These are phyloP conservation scores for Ceratobasidium theobromae DNA, from an alignment of 1,284 basidiomycete species.

Conservation along the genomic window DNA sequence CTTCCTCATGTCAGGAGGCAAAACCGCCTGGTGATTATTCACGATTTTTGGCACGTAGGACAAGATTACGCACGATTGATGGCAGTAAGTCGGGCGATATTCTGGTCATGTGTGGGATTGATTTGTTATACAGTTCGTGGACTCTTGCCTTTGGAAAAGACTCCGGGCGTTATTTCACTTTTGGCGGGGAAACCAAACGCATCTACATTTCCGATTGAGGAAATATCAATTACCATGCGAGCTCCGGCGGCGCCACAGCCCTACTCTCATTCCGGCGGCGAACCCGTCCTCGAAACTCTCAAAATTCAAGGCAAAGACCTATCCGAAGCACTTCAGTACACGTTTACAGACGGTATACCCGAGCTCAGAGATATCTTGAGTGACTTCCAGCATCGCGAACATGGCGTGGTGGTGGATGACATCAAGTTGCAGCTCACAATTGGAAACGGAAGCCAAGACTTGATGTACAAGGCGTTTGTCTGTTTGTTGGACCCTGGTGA, in stretches of 20 bases:
- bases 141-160: conserved; percentile 74
- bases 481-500: conserved; percentile 78
- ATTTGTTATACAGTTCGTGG: conserved; percentile 48
- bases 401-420: conserved; percentile 59
- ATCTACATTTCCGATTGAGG: conserved; percentile 86
- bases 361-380: conserved; percentile 62
- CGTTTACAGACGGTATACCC: conserved; percentile 70
- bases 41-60: conserved; percentile 18
- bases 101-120: neutral
- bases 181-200: conserved; percentile 88
- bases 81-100: conserved; percentile 6
- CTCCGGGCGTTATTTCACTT: conserved; percentile 81
- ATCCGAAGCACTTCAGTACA: conserved; percentile 70
- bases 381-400: conserved; percentile 65
- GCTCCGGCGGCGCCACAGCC: conserved; percentile 47
- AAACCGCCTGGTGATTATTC: conserved; percentile 6
- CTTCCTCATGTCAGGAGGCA: no score
- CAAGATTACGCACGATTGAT: conserved; percentile 4
- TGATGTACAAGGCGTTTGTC: conserved; percentile 73
- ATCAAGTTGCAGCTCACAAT: conserved; percentile 73
- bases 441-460: conserved; percentile 84
- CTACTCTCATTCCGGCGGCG: conserved; percentile 37
- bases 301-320: conserved; percentile 61
- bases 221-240: conserved; percentile 60
- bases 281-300: conserved; percentile 46